Base-by-base conservation (phyloP, 495 filamentous ascomycete species). In the Penicillium bovifimosum region DNA sequence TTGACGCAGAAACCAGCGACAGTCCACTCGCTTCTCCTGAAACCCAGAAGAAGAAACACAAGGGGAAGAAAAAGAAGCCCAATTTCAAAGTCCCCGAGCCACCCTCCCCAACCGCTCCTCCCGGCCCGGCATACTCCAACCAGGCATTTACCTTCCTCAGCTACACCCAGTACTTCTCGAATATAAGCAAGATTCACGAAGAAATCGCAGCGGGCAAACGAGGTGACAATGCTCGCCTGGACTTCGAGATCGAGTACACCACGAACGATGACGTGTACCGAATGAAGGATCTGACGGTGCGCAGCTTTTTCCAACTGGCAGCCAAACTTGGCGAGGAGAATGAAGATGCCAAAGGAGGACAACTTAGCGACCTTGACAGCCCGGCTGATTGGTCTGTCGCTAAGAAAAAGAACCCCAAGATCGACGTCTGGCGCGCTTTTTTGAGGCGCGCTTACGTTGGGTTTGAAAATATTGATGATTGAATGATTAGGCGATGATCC, bases 91-190 rank as follows among this genome's bases (percentile, higher is more conserved):
- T 91, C 3, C 93, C 93, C 0, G 64, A 79, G 6, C 78, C 84
- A 1, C 93, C 93, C 9, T 83, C 90, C 1, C 81, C 84, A 58
- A 77, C 80, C 4, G 64, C 86, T 20, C 83, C 84, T 9, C 95
- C 93, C 0, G 93, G 93, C 2, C 93, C 93, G 0, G 95, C 89
- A 3, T 97, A 99, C 67, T 92, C 86, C 3, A 83, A 86, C 27
- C 95, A 99, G 64, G 70, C 88, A 0, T 74, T 96, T 20, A 85
- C 87, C 0, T 72, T 86, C 54, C 75, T 87, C 2, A 76, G 86
- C 9, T 96, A 87, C 63, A 91, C 83, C 4, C 93, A 99, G 59
- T 96, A 95, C 71, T 96, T 78, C 66, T 90, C 91, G 38, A 99
- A 99, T 69, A 73, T 99, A 2, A 96, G 95, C 0, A 70, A 78